A percentile compares a stretch with the other conserved stretches of the same genome.
Conservation (phyloP, 176 grass and related monocot genomes). For the Elaeis guineensis region DNA sequence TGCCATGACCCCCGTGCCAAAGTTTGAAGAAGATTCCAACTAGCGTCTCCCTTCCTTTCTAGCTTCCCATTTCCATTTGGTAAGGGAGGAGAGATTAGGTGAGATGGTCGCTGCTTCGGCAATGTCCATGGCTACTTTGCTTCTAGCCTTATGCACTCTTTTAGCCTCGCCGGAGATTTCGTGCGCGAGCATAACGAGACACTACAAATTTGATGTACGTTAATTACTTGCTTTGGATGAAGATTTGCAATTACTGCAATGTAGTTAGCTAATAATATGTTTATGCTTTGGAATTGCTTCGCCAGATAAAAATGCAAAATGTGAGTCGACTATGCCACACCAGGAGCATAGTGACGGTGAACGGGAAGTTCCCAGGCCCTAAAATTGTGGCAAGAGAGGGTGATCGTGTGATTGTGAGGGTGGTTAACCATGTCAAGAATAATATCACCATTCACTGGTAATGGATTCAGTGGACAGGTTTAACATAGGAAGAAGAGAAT, state of each 20-base stretch:
- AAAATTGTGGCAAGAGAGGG: conserved; percentile 44
- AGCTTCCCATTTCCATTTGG: neutral
- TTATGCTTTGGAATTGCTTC: neutral
- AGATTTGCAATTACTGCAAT: too few species aligned
- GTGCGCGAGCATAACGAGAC: conserved; percentile 25
- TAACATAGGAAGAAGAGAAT: too few species aligned
- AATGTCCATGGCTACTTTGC: neutral
- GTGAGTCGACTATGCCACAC: conserved; percentile 53
- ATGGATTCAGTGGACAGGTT: neutral
- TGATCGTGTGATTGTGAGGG: conserved; percentile 51
- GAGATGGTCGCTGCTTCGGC: conserved; percentile 14
- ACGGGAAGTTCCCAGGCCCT: conserved; percentile 58
- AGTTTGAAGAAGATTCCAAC: neutral
- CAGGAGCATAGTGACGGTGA: conserved; percentile 50
- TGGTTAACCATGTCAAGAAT: conserved; percentile 47
- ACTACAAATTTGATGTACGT: conserved; percentile 57
- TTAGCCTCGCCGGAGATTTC: conserved; percentile 20
- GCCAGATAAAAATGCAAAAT: conserved; percentile 29
- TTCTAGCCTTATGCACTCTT: conserved; percentile 21
- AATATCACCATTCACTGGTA: conserved; percentile 68
- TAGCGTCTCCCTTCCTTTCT: neutral
- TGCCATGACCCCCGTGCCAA: neutral
- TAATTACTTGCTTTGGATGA: neutral
- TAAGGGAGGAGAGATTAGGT: too few species aligned
- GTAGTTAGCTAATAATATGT: too few species aligned